phyloP scores from a whole-genome alignment of 2,329 filamentous ascomycete genomes.

The Tolypocladium tropicale region DNA sequence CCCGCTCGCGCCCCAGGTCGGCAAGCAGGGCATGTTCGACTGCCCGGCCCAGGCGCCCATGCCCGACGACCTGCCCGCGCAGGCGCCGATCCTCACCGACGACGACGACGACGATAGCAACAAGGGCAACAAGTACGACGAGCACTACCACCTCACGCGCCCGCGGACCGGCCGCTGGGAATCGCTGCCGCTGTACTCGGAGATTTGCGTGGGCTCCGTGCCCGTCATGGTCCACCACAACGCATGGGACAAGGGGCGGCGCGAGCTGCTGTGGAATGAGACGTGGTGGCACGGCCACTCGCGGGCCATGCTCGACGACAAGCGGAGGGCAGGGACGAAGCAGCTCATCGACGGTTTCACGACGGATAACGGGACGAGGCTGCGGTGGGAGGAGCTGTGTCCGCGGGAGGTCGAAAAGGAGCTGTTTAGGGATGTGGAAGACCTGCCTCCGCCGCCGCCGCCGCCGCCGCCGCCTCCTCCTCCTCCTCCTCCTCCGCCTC shows the following conservation, averaged over 20 bases:
- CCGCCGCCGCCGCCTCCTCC: neutral
- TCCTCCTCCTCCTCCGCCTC: neutral
- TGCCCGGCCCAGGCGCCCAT: constrained; percentile 10
- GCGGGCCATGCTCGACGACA: constrained; percentile 9
- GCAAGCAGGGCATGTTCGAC: constrained; percentile 10
- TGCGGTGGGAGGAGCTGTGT: constrained; percentile 15
- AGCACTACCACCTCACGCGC: constrained; percentile 1
- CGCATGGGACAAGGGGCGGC: constrained; percentile 9
- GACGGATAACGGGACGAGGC: constrained; percentile 7
- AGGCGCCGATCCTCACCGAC: neutral
- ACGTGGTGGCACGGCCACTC: constrained; percentile 14
- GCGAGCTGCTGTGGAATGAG: constrained; percentile 13
- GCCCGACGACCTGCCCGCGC: constrained; percentile 5
- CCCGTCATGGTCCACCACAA: constrained; percentile 20
- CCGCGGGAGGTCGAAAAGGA: constrained; percentile 12
- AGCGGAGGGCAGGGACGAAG: constrained; percentile 4
- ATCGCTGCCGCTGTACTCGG: constrained; percentile 14
- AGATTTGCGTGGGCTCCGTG: constrained; percentile 15
- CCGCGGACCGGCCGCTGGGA: constrained; percentile 11
- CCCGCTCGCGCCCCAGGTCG: constrained; percentile 11
- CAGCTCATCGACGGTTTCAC: constrained; percentile 8
- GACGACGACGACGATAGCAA: no score
- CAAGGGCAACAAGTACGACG: no score
- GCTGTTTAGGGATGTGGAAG: constrained; percentile 12
- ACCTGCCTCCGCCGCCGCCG: neutral